phyloP scores from a whole-genome alignment of 1,139 yeast genomes.

The Suhomyces bribrorum region DNA sequence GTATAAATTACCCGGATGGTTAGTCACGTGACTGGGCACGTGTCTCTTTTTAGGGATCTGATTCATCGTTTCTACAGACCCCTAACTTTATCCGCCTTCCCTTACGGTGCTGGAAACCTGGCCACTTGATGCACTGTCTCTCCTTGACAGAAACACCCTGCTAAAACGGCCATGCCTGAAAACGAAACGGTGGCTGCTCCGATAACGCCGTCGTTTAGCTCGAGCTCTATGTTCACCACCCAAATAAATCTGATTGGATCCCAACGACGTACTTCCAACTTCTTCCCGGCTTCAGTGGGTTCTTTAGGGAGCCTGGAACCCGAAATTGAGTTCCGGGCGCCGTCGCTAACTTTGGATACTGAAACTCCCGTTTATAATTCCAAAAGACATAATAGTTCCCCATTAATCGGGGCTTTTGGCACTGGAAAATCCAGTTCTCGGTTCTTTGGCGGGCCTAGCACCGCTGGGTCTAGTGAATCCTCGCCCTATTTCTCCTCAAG shows the following conservation, averaged over 20 bases:
- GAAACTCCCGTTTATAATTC: slow-evolving; percentile 5
- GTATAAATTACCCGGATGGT: not conserved
- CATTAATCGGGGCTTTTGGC: slow-evolving; percentile 15
- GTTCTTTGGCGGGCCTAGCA: slow-evolving; percentile 3
- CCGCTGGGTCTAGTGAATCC: slow-evolving; percentile 4
- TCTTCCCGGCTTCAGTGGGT: slow-evolving; percentile 16
- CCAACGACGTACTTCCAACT: slow-evolving; percentile 20
- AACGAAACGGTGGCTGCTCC: slow-evolving; percentile 11
- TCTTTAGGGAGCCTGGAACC: slow-evolving; percentile 4
- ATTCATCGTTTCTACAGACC: not conserved
- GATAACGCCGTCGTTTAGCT: slow-evolving; percentile 7
- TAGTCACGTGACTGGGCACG: not conserved
- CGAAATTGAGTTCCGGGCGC: slow-evolving; percentile 6
- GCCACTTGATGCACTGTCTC: not conserved
- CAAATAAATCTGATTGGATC: slow-evolving; percentile 9
- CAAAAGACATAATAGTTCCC: slow-evolving; percentile 16
- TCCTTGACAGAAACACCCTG: not conserved
- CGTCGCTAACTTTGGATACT: slow-evolving; percentile 1
- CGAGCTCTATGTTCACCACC: slow-evolving; percentile 9
- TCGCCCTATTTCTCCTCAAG: slow-evolving; percentile 7
- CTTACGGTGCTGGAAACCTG: not conserved
- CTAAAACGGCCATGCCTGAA: slow-evolving; percentile 9
- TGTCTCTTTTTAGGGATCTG: not conserved
- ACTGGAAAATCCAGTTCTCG: slow-evolving; percentile 7
- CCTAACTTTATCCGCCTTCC: not conserved